These are phyloP conservation scores for Ammopiptanthus mongolicus DNA, from an alignment of 306 rosid species.

Conservation along the genomic window DNA sequence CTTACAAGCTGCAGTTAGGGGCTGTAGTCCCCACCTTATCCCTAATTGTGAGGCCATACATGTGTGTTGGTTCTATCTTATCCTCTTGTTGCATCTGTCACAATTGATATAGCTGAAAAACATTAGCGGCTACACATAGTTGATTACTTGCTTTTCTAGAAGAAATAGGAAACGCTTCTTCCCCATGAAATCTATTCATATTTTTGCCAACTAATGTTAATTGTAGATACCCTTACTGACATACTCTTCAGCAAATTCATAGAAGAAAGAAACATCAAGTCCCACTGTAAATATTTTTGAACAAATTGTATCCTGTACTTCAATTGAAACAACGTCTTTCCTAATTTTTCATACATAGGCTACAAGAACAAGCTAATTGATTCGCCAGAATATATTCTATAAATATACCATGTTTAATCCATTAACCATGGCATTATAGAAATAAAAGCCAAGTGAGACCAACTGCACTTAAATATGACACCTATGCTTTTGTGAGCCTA, in stretches of 20 bases:
- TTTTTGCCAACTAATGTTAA: not conserved
- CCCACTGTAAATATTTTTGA: too few relatives aligned
- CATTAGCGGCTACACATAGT: not conserved
- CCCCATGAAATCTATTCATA: not conserved
- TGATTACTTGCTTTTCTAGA: not conserved
- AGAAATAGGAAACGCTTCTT: not conserved
- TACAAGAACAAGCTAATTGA: not conserved
- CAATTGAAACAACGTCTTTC: not conserved
- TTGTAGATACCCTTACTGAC: too few relatives aligned
- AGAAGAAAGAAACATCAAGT: not conserved
- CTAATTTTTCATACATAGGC: not conserved
- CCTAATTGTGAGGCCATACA: not conserved
- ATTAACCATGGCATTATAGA: too few relatives aligned
- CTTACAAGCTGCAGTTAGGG: not conserved
- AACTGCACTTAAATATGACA: too few relatives aligned
- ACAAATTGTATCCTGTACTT: not conserved
- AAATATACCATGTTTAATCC: not conserved
- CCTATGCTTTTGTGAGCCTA: too few relatives aligned
- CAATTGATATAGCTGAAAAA: not conserved
- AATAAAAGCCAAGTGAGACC: too few relatives aligned
- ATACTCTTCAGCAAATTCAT: not conserved
- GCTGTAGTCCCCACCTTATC: conserved; percentile 45
- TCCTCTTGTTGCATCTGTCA: conserved; percentile 18
- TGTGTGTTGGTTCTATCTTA: not conserved
- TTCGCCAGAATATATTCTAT: not conserved